Evolutionary conservation across 108 stramenopile species (phyloP), one percentile per base, ranked within the genome.

Genomic region (Asterionellopsis glacialis): DNA sequence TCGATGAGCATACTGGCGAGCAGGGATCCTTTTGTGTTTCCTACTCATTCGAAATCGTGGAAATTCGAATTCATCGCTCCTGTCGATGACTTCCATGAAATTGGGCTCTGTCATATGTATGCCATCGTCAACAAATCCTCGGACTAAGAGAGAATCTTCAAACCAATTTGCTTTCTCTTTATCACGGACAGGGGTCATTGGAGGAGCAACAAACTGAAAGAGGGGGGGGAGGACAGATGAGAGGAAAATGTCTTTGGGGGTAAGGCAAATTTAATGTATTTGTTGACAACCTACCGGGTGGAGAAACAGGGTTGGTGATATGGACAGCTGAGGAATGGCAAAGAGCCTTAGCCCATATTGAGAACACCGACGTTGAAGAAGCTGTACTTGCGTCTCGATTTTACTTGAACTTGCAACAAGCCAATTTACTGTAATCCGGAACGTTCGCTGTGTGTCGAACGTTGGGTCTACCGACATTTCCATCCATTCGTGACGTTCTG

Each of bases 341-440:
- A 86, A 67, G 16, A 93, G 68, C 14, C 79, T 77, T 18, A 93
- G 74, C n/a, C 85, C 89, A 56, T 79, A 90, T 59, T 90, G 86
- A 21, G 75, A 59, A 47, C 90, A 91, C 27, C 88, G 74, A 14
- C 90, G 70, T 39, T 87, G 85, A 25, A 94, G 67, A 14, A 83
- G 71, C 42, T 90, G 83, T n/a, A 89, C 71, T 64, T 95, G 89
- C 19, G 83, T 67, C 45, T 95, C 90, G 52, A 95, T 80, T 57
- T 91, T 89, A 13, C 71, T 71, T 9, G 87, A 70, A 33, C 80
- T 83, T 25, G 87, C 88, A n/a, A 91, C 93, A 26, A 95, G 81
- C 93, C 93, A 95, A 44, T 90, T 86, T 45, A 91, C 84, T 40
- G 83, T 84, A 10, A 95, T 84, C 43, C 90, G 69, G 62, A 84